Base-by-base conservation (phyloP, 2,329 filamentous ascomycete species). In the Curvularia lunata region DNA sequence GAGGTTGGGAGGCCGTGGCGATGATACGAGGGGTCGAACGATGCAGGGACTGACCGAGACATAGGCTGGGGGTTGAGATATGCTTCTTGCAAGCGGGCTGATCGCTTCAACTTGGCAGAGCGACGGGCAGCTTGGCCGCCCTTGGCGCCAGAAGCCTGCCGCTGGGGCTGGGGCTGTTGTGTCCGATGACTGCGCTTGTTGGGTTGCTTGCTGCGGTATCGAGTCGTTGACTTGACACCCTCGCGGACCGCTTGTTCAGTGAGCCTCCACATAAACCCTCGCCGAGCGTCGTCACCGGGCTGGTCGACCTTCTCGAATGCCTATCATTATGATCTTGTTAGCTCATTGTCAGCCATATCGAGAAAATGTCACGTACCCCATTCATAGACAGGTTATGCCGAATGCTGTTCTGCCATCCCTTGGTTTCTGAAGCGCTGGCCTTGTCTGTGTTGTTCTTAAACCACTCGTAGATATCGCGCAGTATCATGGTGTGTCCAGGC, bases 381-480 rank as follows among this genome's bases (percentile, higher is more conserved):
- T 98, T 98, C 93, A 98, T 97, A 47, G 92, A 97, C 7, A 98
- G 81, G 67, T 98, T 98, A 76, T 98, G 94, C 2, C 94, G 86
- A 64, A 98, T 96, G 74, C 91, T 96, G 77, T 97, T 98, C 78
- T 94, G 90, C 94, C 94, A 98, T 9, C 93, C 94, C 43, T 76
- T 80, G 4, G 76, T 78, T 50, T 76, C 74, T 7, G 82, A 83
- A 45, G 84, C 83, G 51, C 82, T 86, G 4, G 86, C 86, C 76
- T 95, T 97, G 65, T 86, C 84, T 2, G 92, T 97, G 70, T 97
- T 88, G 27, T 88, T 83, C 41, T 85, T 82, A 70, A 98, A 96
- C 92, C 94, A 98, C 56, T 89, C 83, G 77, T 98, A 98, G 56
- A 98, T 91, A 52, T 96, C 89, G 66, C 92, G 88, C 12, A 98